phyloP scores from a whole-genome alignment of 2,329 filamentous ascomycete genomes.

The Fusarium virguliforme region DNA sequence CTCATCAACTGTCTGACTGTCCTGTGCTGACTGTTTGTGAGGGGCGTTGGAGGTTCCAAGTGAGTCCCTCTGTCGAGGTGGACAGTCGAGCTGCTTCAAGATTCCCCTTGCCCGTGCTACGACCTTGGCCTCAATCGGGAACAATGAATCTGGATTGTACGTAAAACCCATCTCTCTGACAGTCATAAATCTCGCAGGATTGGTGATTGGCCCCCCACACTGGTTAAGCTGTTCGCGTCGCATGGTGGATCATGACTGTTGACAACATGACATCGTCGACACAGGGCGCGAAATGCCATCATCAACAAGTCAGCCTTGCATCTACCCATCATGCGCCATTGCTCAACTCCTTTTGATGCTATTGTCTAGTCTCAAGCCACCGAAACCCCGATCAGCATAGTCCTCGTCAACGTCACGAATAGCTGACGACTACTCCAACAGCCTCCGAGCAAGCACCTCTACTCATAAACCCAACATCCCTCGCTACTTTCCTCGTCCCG shows the following conservation, averaged over 20 bases:
- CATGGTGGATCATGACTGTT: background rate
- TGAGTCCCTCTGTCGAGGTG: background rate
- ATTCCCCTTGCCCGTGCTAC: slow-evolving; percentile 10
- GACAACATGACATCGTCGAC: background rate
- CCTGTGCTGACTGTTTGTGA: slow-evolving; percentile 6
- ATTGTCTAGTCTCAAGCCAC: background rate
- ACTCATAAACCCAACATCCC: background rate
- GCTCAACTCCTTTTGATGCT: background rate
- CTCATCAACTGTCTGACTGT: slow-evolving; percentile 4
- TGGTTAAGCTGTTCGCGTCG: background rate
- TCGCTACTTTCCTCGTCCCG: background rate
- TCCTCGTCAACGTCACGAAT: background rate
- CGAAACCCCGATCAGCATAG: background rate
- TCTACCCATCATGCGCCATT: background rate
- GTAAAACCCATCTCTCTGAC: slow-evolving; percentile 28
- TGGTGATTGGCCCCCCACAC: slow-evolving; percentile 4
- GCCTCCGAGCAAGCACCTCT: background rate
- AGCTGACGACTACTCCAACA: background rate
- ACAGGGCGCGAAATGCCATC: background rate
- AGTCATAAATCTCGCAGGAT: background rate
- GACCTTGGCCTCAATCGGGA: slow-evolving; percentile 1
- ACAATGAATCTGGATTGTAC: slow-evolving; percentile 34
- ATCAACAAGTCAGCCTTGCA: background rate
- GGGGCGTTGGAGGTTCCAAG: background rate
- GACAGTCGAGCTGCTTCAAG: slow-evolving; percentile 10